phyloP scores from a whole-genome alignment of 139 green algal genomes.

The Chlamydomonas incerta region DNA sequence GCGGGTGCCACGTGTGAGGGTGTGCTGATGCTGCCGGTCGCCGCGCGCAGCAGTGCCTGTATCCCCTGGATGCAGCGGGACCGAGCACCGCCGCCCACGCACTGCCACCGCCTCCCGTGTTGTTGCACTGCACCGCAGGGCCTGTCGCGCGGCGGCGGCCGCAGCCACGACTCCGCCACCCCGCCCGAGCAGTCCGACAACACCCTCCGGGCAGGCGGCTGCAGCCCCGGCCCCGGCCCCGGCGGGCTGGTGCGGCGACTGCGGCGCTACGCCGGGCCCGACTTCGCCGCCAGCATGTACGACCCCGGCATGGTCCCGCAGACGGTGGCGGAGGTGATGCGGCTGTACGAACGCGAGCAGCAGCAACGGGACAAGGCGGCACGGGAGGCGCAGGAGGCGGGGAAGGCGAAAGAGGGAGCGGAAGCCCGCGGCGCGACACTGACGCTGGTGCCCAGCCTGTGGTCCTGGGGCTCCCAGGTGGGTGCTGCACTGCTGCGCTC shows the following conservation, averaged over 20 bases:
- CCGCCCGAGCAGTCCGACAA: too few species aligned
- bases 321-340: neutral
- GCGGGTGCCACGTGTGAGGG: neutral
- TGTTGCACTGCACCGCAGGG: neutral
- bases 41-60: too few species aligned
- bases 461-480: conserved; percentile 41
- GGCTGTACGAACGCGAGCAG: neutral
- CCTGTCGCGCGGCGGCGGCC: too few species aligned
- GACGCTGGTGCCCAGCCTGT: neutral
- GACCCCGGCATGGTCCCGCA: conserved; percentile 16
- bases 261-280: neutral
- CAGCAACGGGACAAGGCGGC: neutral
- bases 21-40: too few species aligned
- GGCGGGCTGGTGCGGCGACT: neutral
- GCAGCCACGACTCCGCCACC: too few species aligned
- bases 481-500: too few species aligned
- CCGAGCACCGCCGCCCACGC: too few species aligned
- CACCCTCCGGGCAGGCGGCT: too few species aligned
- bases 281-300: conserved; percentile 40
- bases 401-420: neutral
- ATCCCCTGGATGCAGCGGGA: too few species aligned
- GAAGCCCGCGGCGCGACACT: neutral
- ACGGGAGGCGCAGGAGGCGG: neutral
- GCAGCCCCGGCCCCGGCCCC: neutral
- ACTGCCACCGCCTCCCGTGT: too few species aligned